Base-by-base conservation (phyloP, 164 flowering plant species). In the Chimonanthus salicifolius region DNA sequence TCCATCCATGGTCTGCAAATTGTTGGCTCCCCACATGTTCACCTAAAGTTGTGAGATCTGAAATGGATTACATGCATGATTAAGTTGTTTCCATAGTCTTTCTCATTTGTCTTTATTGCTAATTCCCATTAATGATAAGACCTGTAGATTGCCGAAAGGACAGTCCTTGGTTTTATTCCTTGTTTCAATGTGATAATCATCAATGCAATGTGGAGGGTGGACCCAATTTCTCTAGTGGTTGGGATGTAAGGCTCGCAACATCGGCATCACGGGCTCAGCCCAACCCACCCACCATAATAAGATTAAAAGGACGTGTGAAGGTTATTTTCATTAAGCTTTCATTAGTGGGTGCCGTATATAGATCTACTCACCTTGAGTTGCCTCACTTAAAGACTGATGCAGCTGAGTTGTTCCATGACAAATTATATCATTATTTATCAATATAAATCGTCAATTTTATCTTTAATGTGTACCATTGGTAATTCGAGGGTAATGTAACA, bases 1-100 rank as follows among this genome's bases (percentile, higher is more conserved):
- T 21, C 64, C 7, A 16, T 62, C 64, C 64, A n/a, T 62, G 64
- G 7, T n/a, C 64, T 62, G 16, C 6, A 20, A 21, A 62, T 20
- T 66, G 68, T 43, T 66, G 68, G 48, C 68, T 66, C 68, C 68
- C 48, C 73, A 44, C 73, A 45, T 71, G 20, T 71, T 46, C 73
- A 58, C 73, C 73, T 60, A 58, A 71, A 71, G 48, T 43, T 66
- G 68, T 8, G 68, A 3, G 67, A 62, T 71, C 46, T 69, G 46
- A 9, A 48, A 6, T 13, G 58, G 62, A 71, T 62, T 62, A 62
- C 74, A 62, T 62, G 74, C 74, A 71, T 62, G 67, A 71, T 71
- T n/a, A 60, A 18, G 45, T 6, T 20, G 20, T 49, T 46, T 50
- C 33, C 62, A 68, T 68, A 68, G 60, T 54, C 60, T 68, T 47